Base-by-base conservation (phyloP, 345 rosid genomes). In the Trapa incisa region DNA sequence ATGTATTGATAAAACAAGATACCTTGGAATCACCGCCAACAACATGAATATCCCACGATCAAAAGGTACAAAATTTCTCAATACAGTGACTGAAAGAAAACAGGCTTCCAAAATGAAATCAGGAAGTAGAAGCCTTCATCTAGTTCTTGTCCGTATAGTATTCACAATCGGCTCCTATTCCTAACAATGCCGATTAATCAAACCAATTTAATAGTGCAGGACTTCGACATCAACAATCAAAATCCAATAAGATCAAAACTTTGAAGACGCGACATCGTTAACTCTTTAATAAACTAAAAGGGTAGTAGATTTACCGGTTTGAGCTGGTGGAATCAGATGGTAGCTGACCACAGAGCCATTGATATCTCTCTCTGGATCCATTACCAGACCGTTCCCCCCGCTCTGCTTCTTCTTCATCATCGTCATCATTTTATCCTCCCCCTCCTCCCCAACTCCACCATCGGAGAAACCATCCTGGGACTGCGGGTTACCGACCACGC, bases 331-430 rank as follows among this genome's bases (percentile, higher is more conserved):
- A 80, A 57, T 43, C 72, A 88, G 78, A 66, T 85, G 77, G 65
- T 87, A 88, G n/a, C 91, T 89, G 64, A 88, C 74, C 53, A 83
- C 77, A 52, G 88, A 75, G 65, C 86, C 91, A 65, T 92, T 81
- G 12, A 45, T 86, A 76, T 93, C 95, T 64, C 68, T 82, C 69
- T 90, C 84, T 0, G 79, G 43, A n/a, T 82, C 91, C 37, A 81
- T 43, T 29, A 85, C 14, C 35, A 78, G 72, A 11, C 84, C 82
- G 8, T 6, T 39, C 67, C 7, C 67, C 53, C 43, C 53, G 67
- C 37, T 17, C 29, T 3, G 47, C 36, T 75, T 75, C 0, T 66
- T 74, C 47, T 73, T 79, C 57, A 66, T 43, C 45, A 22, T 22
- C 29, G 29, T 22, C 29, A 22, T 22, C 29, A 22, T 22, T 22